Conservation (phyloP, 108 stramenopile genomes). For the Conticribra weissflogii region DNA sequence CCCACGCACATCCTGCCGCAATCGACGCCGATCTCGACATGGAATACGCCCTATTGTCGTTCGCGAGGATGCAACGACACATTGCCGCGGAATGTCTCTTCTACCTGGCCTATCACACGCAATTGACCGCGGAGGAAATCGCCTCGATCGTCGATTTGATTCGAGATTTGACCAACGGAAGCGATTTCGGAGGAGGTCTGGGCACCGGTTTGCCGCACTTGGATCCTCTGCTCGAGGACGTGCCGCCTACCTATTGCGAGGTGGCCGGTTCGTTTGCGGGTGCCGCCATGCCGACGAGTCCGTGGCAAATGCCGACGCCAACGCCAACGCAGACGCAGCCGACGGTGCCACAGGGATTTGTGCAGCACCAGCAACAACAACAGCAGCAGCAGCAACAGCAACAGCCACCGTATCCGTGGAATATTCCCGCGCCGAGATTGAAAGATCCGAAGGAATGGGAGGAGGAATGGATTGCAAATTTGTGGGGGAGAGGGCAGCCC, state of each 20-base stretch:
- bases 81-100: constrained; percentile 71
- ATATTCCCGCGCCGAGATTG: constrained; percentile 33
- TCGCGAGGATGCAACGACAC: constrained; percentile 65
- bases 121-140: constrained; percentile 65
- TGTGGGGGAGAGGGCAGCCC: constrained; percentile 59
- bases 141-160: constrained; percentile 68
- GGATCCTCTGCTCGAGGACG: constrained; percentile 66
- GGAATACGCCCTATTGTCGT: constrained; percentile 54
- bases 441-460: constrained; percentile 72
- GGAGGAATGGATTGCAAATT: constrained; percentile 56
- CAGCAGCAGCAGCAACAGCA: no score
- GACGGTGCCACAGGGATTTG: no score
- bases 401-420: constrained; percentile 5
- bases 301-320: no score
- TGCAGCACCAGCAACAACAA: constrained; percentile 6
- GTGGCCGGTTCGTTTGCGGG: not conserved
- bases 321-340: no score
- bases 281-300: constrained; percentile 4
- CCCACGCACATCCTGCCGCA: no score
- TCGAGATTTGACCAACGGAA: constrained; percentile 60
- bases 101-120: constrained; percentile 80
- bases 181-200: constrained; percentile 11
- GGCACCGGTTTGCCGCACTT: constrained; percentile 54
- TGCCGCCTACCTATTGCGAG: constrained; percentile 33
- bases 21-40: constrained; percentile 30